Base-by-base conservation (phyloP, 257 asterid species). In the Solanum sejunctum region DNA sequence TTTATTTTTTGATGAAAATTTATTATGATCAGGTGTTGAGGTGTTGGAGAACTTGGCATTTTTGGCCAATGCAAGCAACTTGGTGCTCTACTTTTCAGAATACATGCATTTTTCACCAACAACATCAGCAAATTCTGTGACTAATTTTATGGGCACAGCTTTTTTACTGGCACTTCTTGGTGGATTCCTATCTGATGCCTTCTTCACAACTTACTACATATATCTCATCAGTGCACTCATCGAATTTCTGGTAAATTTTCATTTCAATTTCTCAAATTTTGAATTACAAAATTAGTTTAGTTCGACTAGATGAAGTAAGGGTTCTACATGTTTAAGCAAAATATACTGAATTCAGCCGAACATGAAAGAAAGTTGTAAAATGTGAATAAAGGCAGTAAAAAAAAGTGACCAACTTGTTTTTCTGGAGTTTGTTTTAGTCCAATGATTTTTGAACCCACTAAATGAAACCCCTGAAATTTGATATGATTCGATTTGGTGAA, bases 101-200 rank as follows among this genome's bases (percentile, higher is more conserved):
- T 90, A 91, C 93, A 96, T 96, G 99, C 97, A 94, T 84, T 92
- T 94, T 4, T 85, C 98, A 39, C 96, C 96, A 67, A 86, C 97
- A 54, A 91, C 84, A 51, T 93, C 99, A 1, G 95, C 99, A 6
- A 94, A 92, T 87, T 84, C 97, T 63, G 98, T 95, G 58, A 96
- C 99, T 0, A 93, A 93, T 90, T 96, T 93, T 78, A 96, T 96
- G 99, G 99, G 99, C 41, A 96, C 98, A 1, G 98, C 99, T 32
- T 96, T 96, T 64, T 92, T 94, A 8, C 90, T 96, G 9, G 98
- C 99, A 1, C 93, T 96, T 2, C 93, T 96, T 12, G 99, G 98
- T 15, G 99, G 99, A 28, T 95, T 96, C 86, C 85, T 95, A 17
- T 95, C 97, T 0, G 99, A 96, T 84, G 97, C 99, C 2, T 91